Percentiles rank a stretch among this genome's conserved stretches.
These are phyloP conservation scores for Fusarium domesticum DNA, from an alignment of 2,329 filamentous ascomycete species.

Conservation along the genomic window DNA sequence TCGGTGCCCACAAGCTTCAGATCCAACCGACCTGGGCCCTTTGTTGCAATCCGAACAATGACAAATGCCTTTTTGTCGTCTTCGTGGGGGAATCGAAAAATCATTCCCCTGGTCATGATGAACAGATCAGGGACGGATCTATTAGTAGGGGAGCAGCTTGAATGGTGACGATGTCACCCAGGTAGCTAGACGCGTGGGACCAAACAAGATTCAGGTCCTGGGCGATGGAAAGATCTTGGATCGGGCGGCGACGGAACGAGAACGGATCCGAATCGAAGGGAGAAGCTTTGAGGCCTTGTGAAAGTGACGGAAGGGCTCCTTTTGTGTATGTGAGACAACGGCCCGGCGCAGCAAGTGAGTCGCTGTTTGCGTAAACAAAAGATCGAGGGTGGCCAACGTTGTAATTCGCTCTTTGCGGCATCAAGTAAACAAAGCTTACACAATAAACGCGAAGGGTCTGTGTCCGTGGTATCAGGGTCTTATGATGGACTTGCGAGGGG, in stretches of 20 bases:
- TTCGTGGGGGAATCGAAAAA: conserved; percentile 59
- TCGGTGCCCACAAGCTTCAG: conserved; percentile 68
- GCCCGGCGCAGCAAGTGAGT: no score
- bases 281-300: conserved; percentile 4
- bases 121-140: conserved; percentile 1
- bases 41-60: conserved; percentile 57
- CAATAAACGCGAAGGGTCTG: background rate
- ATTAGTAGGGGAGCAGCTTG: conserved; percentile 1
- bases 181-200: background rate
- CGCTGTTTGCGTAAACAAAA: no score
- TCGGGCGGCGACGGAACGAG: conserved; percentile 13
- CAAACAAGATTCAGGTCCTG: conserved; percentile 6
- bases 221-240: conserved; percentile 13
- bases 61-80: conserved; percentile 53
- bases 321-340: background rate
- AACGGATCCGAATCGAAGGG: conserved; percentile 13
- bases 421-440: background rate
- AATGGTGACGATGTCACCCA: conserved; percentile 5
- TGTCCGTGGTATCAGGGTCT: no score
- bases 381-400: no score
- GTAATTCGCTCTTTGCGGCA: background rate
- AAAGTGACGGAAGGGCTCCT: background rate
- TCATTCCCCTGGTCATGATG: conserved; percentile 29
- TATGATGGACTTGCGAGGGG: background rate
- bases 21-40: conserved; percentile 54